phyloP scores from a whole-genome alignment of 2,329 filamentous ascomycete genomes.

The Lachnellula cervina region DNA sequence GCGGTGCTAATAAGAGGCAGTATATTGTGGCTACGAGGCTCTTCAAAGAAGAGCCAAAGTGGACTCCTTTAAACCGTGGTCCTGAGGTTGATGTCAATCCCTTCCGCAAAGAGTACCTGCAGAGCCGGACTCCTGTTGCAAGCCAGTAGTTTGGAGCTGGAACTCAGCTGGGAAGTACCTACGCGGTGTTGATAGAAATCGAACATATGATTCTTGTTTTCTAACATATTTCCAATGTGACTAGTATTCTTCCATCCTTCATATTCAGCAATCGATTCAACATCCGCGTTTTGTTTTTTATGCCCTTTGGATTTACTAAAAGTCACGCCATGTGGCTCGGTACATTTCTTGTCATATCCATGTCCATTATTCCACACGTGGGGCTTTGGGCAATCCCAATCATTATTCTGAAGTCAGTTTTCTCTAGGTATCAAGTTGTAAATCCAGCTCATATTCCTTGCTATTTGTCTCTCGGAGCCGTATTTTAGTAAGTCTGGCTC shows the following conservation, averaged over 20 bases:
- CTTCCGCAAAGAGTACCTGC: slow-evolving; percentile 73
- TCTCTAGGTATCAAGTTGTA: not conserved
- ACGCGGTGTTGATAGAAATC: not conserved
- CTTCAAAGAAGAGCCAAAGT: slow-evolving; percentile 98
- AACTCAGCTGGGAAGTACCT: not conserved
- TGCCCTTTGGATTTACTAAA: too few relatives aligned
- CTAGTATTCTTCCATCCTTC: too few relatives aligned
- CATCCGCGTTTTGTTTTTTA: too few relatives aligned
- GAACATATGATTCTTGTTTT: not conserved
- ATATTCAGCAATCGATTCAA: too few relatives aligned
- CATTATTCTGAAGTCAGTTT: not conserved
- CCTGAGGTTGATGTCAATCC: slow-evolving; percentile 72
- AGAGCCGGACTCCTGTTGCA: slow-evolving; percentile 14
- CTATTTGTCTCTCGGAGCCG: not conserved
- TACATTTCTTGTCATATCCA: too few relatives aligned
- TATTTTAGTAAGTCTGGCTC: slow-evolving; percentile 6
- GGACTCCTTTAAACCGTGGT: slow-evolving; percentile 85
- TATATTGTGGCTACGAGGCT: slow-evolving; percentile 94
- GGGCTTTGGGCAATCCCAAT: not conserved
- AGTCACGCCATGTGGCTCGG: too few relatives aligned
- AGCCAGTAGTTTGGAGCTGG: slow-evolving; percentile 1
- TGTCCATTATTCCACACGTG: too few relatives aligned
- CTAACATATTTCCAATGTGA: not conserved
- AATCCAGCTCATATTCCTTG: not conserved
- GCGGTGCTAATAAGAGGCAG: slow-evolving; percentile 41